Evolutionary conservation across 2,329 filamentous ascomycete species (phyloP).

Genomic region (Cryphonectria carpinicola): DNA sequence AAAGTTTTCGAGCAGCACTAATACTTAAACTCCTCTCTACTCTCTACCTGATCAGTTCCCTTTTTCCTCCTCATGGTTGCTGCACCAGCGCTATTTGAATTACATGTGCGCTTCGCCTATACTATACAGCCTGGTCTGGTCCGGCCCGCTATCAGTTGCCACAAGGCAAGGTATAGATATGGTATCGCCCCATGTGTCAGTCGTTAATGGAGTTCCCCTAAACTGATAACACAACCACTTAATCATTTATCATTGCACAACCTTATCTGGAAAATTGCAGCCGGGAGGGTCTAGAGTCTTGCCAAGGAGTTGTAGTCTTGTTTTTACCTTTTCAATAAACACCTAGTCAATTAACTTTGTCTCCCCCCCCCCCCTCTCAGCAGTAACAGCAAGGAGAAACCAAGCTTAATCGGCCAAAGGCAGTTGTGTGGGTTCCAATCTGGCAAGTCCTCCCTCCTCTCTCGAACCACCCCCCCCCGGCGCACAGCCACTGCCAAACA

Average conservation of each 20-base stretch:
- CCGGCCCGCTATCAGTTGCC: conserved; percentile 9
- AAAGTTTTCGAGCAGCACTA: neutral
- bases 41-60: neutral
- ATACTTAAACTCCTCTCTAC: neutral
- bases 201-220: conserved; percentile 14
- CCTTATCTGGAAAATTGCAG: neutral
- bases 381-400: neutral
- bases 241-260: neutral
- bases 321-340: neutral
- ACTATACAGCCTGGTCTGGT: neutral
- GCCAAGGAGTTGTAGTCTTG: neutral
- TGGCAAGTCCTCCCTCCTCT: neutral
- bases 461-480: neutral
- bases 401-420: neutral
- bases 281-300: neutral
- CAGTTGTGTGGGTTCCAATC: neutral
- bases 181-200: neutral
- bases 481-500: no score
- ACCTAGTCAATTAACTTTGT: neutral
- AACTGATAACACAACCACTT: conserved; percentile 7
- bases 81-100: conserved; percentile 1
- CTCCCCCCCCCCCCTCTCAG: no score
- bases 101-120: neutral
- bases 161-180: neutral
- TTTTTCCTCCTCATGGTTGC: neutral